Evolutionary conservation across 2,329 filamentous ascomycete genomes (phyloP), one percentile per base, ranked within the genome.

Genomic region (Nectriaceae sp.): DNA sequence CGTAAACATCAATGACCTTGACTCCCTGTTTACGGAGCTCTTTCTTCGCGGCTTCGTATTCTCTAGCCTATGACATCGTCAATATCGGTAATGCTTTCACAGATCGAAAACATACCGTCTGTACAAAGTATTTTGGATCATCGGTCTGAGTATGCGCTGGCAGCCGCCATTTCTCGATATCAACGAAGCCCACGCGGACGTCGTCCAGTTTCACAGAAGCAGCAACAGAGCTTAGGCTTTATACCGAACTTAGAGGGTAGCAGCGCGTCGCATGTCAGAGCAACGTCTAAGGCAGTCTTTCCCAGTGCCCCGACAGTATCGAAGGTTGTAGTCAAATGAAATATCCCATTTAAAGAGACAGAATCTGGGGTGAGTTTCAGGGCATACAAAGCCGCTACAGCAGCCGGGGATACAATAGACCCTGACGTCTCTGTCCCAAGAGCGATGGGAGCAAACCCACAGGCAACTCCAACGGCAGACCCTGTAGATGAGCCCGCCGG

Each of bases 401-500:
- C 37, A 10, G 37, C 37, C 11, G 37, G 37, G 11, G 37, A 22
- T 8, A 40, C 37, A 19, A 40, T 15, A 21, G 20, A 40, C 11
- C 33, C 33, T 4, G 33, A 36, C 10, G 33, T 36, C 19, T 36
- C 33, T 8, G 33, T 36, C 33, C 1, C 40, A 18, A 49, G 44
- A 11, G 46, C 39, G 19, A 49, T n/a, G 21, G 46, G 46, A 18
- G 33, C 24, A n/a, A 45, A 44, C 13, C 46, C 46, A 40, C 41
- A 42, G 11, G 41, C 42, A 18, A 49, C 35, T 18, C 41, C 46
- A 5, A 49, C 35, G 24, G 46, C 46, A 26, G 42, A 45, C 15
- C 46, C 46, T 3, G 46, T 44, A n/a, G 46, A 49, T 19, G 46
- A 49, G 21, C 46, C 46, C 19, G 29, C 46, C 10, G 46, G 46